Evolutionary conservation across 2,329 filamentous ascomycete genomes (phyloP).

Genomic region (Parascedosporium putredinis): DNA sequence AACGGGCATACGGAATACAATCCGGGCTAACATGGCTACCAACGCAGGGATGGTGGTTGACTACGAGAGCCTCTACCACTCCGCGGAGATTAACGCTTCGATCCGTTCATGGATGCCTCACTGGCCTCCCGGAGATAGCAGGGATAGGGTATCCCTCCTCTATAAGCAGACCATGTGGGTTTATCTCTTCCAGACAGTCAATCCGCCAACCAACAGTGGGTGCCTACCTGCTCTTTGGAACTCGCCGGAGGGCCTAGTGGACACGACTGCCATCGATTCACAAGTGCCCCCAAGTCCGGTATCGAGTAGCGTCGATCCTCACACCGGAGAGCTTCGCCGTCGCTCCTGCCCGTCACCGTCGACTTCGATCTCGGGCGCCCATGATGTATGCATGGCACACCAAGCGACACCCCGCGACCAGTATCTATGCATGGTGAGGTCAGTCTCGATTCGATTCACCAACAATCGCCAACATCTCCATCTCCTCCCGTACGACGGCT

Average conservation of each 20-base stretch:
- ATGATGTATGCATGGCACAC: constrained; percentile 12
- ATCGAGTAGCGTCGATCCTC: not conserved
- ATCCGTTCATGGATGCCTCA: constrained; percentile 65
- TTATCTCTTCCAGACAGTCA: constrained; percentile 51
- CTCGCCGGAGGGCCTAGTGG: not conserved
- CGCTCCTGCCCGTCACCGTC: not conserved
- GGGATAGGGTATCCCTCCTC: constrained; percentile 43
- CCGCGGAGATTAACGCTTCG: constrained; percentile 63
- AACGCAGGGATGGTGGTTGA: constrained; percentile 58
- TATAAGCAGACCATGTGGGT: constrained; percentile 60
- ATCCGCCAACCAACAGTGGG: constrained; percentile 31
- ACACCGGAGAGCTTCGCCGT: not conserved
- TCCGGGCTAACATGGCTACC: constrained; percentile 56
- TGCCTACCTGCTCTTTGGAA: constrained; percentile 5
- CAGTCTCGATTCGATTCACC: constrained; percentile 4
- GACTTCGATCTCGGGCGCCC: not conserved
- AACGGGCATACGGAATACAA: constrained; percentile 62
- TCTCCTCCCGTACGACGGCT: constrained; percentile 34
- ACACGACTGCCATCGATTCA: not conserved
- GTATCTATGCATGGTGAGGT: constrained; percentile 26
- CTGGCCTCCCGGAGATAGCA: constrained; percentile 47
- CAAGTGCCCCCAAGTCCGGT: not conserved
- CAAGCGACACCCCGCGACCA: constrained; percentile 20
- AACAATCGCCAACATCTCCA: constrained; percentile 20
- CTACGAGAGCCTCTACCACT: constrained; percentile 61